These are phyloP conservation scores for Hymenoscyphus repandus DNA, from an alignment of 2,329 filamentous ascomycete genomes.

Conservation along the genomic window DNA sequence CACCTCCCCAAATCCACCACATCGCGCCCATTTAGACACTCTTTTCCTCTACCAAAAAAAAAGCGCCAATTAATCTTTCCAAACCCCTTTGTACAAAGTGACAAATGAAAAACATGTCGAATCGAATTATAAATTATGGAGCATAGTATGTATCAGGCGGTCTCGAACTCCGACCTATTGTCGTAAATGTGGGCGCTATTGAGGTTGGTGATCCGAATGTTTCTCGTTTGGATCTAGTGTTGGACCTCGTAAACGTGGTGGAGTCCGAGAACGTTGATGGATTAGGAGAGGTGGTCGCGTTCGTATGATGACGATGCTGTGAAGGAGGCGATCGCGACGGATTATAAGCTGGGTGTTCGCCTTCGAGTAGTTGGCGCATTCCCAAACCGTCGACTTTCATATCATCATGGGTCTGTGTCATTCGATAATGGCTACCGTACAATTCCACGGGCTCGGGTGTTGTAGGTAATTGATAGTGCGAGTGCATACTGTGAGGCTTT, in stretches of 20 bases:
- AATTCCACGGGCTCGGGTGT: constrained; percentile 9
- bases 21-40: too few relatives aligned
- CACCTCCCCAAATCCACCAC: too few relatives aligned
- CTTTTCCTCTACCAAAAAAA: too few relatives aligned
- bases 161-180: constrained; percentile 1
- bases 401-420: background rate
- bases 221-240: background rate
- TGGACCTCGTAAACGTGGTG: background rate
- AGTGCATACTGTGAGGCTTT: background rate
- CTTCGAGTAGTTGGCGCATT: background rate
- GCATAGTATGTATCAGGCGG: constrained; percentile 4
- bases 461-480: constrained; percentile 5
- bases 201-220: background rate
- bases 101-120: too few relatives aligned
- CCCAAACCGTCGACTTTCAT: background rate
- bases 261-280: background rate
- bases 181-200: background rate
- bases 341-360: background rate
- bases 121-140: background rate
- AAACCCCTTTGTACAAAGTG: too few relatives aligned
- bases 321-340: background rate
- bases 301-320: background rate
- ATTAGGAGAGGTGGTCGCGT: background rate
- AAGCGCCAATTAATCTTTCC: too few relatives aligned
- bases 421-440: constrained; percentile 5